Evolutionary conservation across 805 yeast genomes (phyloP), one percentile per base, ranked within the genome.

Genomic region (Pichia thaimueangensis): DNA sequence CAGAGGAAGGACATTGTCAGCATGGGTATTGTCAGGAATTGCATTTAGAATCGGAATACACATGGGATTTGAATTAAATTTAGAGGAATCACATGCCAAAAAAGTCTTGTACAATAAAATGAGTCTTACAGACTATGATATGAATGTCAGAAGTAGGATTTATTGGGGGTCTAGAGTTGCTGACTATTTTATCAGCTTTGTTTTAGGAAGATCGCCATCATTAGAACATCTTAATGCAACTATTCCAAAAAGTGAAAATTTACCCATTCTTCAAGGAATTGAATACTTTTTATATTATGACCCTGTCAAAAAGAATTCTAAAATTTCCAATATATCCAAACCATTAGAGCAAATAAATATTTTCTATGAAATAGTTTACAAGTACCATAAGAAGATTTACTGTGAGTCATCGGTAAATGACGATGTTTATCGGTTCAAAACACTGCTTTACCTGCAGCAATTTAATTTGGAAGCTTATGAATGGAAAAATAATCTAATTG

Each of bases 161-260:
- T 78, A 74, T 55, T 78, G 84, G 84, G 83, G 84, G 3, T 70
- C 78, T 38, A 76, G 71, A 54, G 64, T 77, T 44, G 82, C 81
- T 2, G 84, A 78, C 54, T 81, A 77, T 53, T 75, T 76, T 50
- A 76, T 78, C 30, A 73, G 80, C 52, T 60, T 78, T 37, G 63
- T 77, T 35, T 58, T 78, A 43, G 84, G 84, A 1, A 59, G 82
- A 38, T 78, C 81, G 0, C 72, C 80, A 0, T 63, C 76, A 1
- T 57, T 78, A 21, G 41, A 36, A 17, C 17, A 30, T 25, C 21
- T 31, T 6, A 32, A 32, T n/a, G 35, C 45, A 17, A 42, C 41
- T 2, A 36, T 42, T 11, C 40, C 41, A 9, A 19, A 30, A 5
- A 19, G 24, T 19, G 36, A 42, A 24, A 24, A 42, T n/a, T 23